Evolutionary conservation across 1,284 basidiomycete genomes (phyloP), one percentile per base, ranked within the genome.

Genomic region (Ceratobasidium sp.): DNA sequence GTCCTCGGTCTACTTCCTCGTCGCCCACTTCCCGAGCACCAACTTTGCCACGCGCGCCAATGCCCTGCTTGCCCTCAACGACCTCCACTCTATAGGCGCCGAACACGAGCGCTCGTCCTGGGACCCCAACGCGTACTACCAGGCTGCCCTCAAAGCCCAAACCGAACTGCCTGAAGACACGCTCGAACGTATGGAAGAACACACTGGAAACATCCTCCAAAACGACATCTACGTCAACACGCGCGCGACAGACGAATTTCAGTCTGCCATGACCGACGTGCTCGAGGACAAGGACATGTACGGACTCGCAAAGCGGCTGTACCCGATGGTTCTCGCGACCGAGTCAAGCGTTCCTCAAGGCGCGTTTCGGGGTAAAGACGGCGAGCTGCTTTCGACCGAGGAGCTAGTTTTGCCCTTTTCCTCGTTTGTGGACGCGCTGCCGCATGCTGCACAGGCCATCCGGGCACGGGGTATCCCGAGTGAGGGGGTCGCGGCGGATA

Each of bases 241-340:
- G 9, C 66, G 66, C 37, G 66, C 53, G 34, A 69, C 66, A 5
- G 66, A 69, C 39, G 66, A 69, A 14, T 69, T 69, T 39, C 66
- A 69, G 29, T 51, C n/a, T 16, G 66, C 66, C 37, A 69, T 69
- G 66, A 54, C 66, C 7, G 53, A 34, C 16, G 66, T 69, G 7
- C 48, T 69, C 8, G 66, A 69, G n/a, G 66, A 69, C 53, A 69
- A 69, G 39, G 66, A 69, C 41, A 69, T 69, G 66, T 69, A 69
- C 27, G 48, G 39, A 9, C 66, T 69, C 48, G 66, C 66, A 22
- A 69, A 69, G 53, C 34, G 29, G 37, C 39, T 69, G 2, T 69
- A 69, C 31, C 53, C 66, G 31, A 29, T 69, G 24, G 48, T 69
- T 13, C 66, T 69, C 37, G 39, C 37, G n/a, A 69, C 66, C 51